These are phyloP conservation scores for Luffa acutangula DNA, from an alignment of 306 rosid genomes.

Conservation along the genomic window DNA sequence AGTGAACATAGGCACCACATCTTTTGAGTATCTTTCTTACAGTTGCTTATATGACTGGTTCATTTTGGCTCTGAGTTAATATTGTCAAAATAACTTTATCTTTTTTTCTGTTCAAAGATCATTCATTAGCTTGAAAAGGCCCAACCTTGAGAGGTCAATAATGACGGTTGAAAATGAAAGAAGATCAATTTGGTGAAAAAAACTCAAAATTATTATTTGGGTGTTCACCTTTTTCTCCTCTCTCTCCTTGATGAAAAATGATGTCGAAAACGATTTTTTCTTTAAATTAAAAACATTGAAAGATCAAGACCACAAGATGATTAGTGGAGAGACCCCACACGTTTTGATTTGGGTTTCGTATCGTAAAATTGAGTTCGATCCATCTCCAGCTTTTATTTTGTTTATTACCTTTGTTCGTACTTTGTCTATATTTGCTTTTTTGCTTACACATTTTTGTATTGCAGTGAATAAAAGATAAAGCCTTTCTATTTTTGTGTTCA, in stretches of 20 bases:
- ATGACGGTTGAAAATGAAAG: background rate
- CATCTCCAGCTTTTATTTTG: background rate
- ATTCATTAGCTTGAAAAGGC: background rate
- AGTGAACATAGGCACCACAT: no score
- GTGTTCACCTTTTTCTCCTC: background rate
- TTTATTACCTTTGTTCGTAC: background rate
- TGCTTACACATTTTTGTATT: background rate
- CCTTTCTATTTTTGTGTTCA: background rate
- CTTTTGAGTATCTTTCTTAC: no score
- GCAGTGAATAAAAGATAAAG: background rate
- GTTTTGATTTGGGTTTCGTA: background rate
- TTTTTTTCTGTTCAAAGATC: background rate
- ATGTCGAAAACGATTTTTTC: background rate
- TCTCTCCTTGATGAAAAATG: background rate
- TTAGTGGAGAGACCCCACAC: background rate
- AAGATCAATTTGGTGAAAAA: background rate
- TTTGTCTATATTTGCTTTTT: background rate
- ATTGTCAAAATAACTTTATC: no score
- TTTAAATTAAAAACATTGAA: background rate
- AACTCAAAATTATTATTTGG: background rate
- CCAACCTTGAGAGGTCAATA: background rate
- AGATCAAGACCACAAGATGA: no score
- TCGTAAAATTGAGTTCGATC: background rate
- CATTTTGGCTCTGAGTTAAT: no score
- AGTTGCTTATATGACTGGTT: no score